Base-by-base conservation (phyloP, 2,329 filamentous ascomycete genomes). In the Didymellaceae sp. region DNA sequence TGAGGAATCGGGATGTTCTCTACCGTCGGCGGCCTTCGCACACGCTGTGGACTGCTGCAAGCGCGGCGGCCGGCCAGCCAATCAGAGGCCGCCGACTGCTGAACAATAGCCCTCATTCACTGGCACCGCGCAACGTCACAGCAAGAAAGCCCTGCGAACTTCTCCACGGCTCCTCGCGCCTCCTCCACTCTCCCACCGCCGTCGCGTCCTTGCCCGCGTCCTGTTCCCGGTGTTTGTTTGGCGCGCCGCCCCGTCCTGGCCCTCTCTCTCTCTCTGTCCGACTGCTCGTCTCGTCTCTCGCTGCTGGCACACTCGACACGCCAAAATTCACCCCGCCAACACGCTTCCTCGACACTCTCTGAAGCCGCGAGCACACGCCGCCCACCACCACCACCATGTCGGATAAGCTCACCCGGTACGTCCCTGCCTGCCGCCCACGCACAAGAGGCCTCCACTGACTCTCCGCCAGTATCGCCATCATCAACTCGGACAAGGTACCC, bases 401-500 rank as follows among this genome's bases (percentile, higher is more conserved):
- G 74, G 91, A 96, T 83, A 96, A 89, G 80, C 86, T 97, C 70
- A 97, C 93, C 68, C 90, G 92, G 91, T 96, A 86, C 67, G 86
- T 53, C 22, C n/a, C 22, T 11, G 18, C 7, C 11, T 28, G 43
- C 39, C 16, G 17, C 28, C 14, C 28, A 25, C 42, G 14, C 8
- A 31, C 16, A n/a, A 13, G 7, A 6, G 28, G n/a, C 31, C 28
- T 11, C 40, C n/a, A 54, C 65, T 70, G 45, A 68, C 55, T 31
- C 30, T n/a, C 14, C 25, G 14, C 24, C 37, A 71, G 94, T 89
- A 92, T 99, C 80, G 94, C 94, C 71, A 99, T 99, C 80, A 90
- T 99, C 82, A 97, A 93, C 78, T 89, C 85, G 75, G 94, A 99
- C 87, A 97, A 99, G 87, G 91, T 94, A 74, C 70, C 63, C 64